These are phyloP conservation scores for Cornus suecica DNA, from an alignment of 148 eudicot species.

Conservation along the genomic window DNA sequence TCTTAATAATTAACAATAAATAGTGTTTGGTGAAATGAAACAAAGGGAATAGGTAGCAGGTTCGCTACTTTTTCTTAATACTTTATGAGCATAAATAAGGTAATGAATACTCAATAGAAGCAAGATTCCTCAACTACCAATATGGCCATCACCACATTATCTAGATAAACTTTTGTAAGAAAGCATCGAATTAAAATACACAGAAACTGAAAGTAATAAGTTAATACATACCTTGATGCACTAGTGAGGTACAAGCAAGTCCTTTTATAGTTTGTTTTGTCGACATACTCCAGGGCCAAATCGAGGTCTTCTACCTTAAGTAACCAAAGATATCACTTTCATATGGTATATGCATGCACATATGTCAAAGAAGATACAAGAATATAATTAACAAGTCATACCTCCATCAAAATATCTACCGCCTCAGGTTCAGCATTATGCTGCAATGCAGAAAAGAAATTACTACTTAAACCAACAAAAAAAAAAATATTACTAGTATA, in stretches of 20 bases:
- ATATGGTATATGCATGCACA: neutral
- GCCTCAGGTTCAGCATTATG: slow-evolving; percentile 99
- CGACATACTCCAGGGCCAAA: slow-evolving; percentile 66
- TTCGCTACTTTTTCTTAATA: neutral
- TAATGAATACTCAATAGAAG: neutral
- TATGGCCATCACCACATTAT: neutral
- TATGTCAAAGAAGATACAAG: neutral
- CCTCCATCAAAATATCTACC: slow-evolving; percentile 98
- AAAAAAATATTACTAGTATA: no score
- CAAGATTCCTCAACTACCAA: neutral
- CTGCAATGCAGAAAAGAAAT: slow-evolving; percentile 39
- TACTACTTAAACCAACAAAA: slow-evolving; percentile 4
- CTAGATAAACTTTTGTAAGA: neutral
- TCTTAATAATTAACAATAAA: no score
- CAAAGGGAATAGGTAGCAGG: neutral
- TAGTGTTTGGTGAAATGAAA: no score
- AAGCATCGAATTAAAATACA: neutral
- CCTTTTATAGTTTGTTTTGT: slow-evolving; percentile 64
- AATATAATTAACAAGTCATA: slow-evolving; percentile 19
- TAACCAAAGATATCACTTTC: slow-evolving; percentile 3
- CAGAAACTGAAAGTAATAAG: neutral
- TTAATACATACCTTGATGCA: slow-evolving; percentile 66
- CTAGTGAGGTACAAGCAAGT: slow-evolving; percentile 81
- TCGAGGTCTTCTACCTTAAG: slow-evolving; percentile 85
- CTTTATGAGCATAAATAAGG: neutral